phyloP scores from a whole-genome alignment of 164 flowering plant species.

The Tetrastigma voinierianum region DNA sequence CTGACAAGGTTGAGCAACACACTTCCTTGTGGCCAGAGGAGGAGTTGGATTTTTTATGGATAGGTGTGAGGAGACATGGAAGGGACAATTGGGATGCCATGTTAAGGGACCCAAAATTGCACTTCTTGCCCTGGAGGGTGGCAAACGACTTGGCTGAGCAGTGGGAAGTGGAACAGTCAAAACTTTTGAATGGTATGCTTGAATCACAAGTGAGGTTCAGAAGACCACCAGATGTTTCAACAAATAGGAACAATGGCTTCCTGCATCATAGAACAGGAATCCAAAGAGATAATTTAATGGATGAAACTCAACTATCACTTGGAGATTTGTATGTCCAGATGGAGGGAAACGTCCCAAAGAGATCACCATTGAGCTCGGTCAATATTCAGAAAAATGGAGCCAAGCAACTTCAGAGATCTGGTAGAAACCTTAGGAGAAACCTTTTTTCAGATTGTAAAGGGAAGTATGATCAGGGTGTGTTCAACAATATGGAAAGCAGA shows the following conservation, averaged over 20 bases:
- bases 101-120: conserved; percentile 54
- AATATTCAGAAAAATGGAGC: conserved; percentile 13
- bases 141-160: conserved; percentile 49
- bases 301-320: conserved; percentile 42
- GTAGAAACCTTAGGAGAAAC: conserved; percentile 14
- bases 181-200: conserved; percentile 22
- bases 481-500: conserved; percentile 2
- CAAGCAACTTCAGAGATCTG: conserved; percentile 19
- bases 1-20: conserved; percentile 19
- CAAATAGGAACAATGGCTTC: not conserved
- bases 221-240: conserved; percentile 7
- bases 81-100: conserved; percentile 60
- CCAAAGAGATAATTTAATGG: conserved; percentile 12
- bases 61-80: conserved; percentile 75
- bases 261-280: conserved; percentile 12
- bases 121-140: conserved; percentile 43
- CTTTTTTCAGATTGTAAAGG: conserved; percentile 13
- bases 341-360: conserved; percentile 15
- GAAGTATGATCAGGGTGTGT: conserved; percentile 4
- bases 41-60: conserved; percentile 71
- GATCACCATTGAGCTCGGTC: conserved; percentile 11
- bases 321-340: conserved; percentile 33
- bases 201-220: conserved; percentile 8
- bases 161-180: conserved; percentile 54
- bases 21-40: conserved; percentile 54